Conservation (phyloP, 345 rosid species). For the Raphanus sativus region DNA sequence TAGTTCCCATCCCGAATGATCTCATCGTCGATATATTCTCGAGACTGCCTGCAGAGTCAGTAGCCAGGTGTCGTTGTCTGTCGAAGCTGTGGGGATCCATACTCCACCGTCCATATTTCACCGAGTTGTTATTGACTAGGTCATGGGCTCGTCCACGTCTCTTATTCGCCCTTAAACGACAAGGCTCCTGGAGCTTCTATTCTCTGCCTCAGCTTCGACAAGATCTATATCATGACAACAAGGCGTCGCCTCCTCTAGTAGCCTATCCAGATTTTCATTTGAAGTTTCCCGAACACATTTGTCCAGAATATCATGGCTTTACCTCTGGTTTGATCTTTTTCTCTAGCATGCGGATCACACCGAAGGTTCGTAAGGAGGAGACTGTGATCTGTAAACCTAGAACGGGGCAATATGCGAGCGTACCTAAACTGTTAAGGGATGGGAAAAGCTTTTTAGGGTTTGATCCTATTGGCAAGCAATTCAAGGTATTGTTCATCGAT, state of each 20-base stretch:
- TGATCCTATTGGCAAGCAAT: not conserved
- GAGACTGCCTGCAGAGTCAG: not conserved
- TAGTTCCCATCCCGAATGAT: slow-evolving; percentile 3
- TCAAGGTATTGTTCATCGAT: not conserved
- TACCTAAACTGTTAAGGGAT: not conserved
- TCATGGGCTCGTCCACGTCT: slow-evolving; percentile 1
- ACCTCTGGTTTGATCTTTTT: slow-evolving; percentile 14
- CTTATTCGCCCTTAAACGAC: not conserved
- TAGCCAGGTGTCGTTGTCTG: not conserved
- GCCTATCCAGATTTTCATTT: not conserved
- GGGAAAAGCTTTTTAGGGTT: not conserved
- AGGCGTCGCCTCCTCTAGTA: not conserved
- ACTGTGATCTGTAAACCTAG: not conserved
- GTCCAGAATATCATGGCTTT: not conserved
- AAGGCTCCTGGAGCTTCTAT: not conserved
- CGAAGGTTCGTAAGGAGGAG: not conserved
- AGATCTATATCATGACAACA: not conserved
- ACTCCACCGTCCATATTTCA: not conserved
- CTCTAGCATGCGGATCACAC: not conserved
- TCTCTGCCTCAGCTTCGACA: not conserved
- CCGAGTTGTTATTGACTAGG: not conserved
- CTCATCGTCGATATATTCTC: not conserved
- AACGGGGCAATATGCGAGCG: not conserved
- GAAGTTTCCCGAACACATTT: not conserved
- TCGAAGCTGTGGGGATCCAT: not conserved